Evolutionary conservation across 1,284 basidiomycete species (phyloP).

Genomic region (Polyporus tsugae): DNA sequence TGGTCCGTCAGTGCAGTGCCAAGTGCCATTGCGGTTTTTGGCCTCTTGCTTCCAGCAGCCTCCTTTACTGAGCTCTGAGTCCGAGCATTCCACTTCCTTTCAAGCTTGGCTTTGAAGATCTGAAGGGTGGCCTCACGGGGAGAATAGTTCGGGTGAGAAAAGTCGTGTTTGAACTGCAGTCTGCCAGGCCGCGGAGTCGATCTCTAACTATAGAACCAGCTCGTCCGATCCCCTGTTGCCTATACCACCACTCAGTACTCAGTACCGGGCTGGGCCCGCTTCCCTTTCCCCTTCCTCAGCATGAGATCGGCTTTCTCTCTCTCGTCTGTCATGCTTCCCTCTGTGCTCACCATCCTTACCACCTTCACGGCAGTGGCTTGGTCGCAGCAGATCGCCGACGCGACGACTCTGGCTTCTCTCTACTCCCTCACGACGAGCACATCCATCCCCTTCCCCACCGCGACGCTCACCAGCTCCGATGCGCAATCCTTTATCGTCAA

Average conservation of each 20-base stretch:
- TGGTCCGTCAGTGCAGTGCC: too few species aligned
- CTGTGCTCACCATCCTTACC: constrained; percentile 24
- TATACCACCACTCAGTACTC: constrained; percentile 5
- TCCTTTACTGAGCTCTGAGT: not conserved
- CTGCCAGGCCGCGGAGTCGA: not conserved
- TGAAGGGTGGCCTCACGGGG: not conserved
- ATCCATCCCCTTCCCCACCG: constrained; percentile 69
- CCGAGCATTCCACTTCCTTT: not conserved
- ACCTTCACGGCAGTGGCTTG: constrained; percentile 27
- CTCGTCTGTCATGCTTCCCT: constrained; percentile 24
- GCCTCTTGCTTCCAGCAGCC: not conserved
- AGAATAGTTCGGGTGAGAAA: not conserved
- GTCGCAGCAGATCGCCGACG: constrained; percentile 34
- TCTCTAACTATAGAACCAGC: constrained; percentile 10
- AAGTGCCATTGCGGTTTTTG: too few species aligned
- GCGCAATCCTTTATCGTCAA: constrained; percentile 62
- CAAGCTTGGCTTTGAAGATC: not conserved
- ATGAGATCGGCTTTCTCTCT: not conserved
- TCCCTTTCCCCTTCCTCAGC: not conserved
- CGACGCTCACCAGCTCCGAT: constrained; percentile 59
- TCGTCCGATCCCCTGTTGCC: not conserved
- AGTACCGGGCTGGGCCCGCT: constrained; percentile 23
- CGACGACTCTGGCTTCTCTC: constrained; percentile 56
- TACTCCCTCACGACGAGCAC: constrained; percentile 71
- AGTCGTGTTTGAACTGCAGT: not conserved